Evolutionary conservation across 345 rosid species (phyloP), one percentile per base, ranked within the genome.

Genomic region (Dipteronia dyeriana): DNA sequence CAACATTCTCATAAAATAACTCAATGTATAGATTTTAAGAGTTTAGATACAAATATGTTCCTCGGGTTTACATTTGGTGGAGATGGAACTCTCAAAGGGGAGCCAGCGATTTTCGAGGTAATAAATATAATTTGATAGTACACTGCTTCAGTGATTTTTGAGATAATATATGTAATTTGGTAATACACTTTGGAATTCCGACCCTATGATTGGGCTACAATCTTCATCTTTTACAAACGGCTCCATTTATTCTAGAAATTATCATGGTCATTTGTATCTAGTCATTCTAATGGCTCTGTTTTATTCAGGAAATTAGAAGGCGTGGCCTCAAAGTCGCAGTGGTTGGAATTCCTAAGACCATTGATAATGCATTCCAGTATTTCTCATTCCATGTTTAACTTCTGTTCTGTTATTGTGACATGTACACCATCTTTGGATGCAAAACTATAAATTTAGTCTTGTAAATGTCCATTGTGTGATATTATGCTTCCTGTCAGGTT

Each of bases 21-120:
- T 34, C 38, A 34, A 34, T 3, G 38, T 34, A 34, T 34, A 34
- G 38, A 34, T 34, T 34, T 34, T 34, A 34, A 34, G 6, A 34
- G 38, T 34, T 34, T 0, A 4, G 38, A 34, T 6, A 34, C 6
- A 34, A 0, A 31, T 34, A 34, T 34, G 38, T 34, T 34, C 66
- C 79, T 70, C 79, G 89, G 91, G 97, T 93, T 72, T 95, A 89
- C 64, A 87, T 93, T 93, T 22, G 98, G 95, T 12, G 97, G 97
- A 66, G 95, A 95, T 81, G 97, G 97, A 79, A 95, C 97, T 51
- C 98, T 91, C 67, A 87, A 87, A 85, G 98, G 98, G 41, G 94
- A 95, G 47, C 84, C 98, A 25, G 83, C 79, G 43, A 88, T 93
- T 69, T 95, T 81, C 75, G 93, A 95, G 95, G 98, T 93, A 81